Percentiles rank a stretch among this genome's conserved stretches.
Evolutionary conservation across 192 early-diverging fungal genomes (phyloP).

Genomic region (Linnemannia zychae): DNA sequence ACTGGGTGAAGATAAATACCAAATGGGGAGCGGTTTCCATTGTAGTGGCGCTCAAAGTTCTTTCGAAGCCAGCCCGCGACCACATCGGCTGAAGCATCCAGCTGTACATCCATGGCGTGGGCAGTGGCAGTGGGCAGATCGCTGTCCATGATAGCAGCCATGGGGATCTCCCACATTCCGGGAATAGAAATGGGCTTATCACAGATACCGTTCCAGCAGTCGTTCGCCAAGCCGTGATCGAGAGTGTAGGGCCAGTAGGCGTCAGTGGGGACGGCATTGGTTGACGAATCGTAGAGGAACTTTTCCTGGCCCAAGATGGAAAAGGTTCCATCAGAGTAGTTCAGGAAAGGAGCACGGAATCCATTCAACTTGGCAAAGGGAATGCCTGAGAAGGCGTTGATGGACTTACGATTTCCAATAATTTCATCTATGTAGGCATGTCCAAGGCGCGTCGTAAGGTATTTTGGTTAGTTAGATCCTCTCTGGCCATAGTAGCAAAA

Average conservation of each 20-base stretch:
- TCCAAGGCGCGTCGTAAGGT: not conserved
- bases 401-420: constrained; percentile 18
- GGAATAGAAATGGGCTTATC: constrained; percentile 49
- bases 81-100: constrained; percentile 54
- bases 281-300: constrained; percentile 69
- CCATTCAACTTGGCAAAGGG: constrained; percentile 67
- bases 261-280: constrained; percentile 60
- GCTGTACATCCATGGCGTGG: constrained; percentile 62
- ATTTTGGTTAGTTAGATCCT: not conserved
- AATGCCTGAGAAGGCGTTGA: constrained; percentile 67
- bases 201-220: constrained; percentile 67
- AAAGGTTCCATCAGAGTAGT: constrained; percentile 61
- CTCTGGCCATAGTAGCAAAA: not conserved
- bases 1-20: constrained; percentile 58
- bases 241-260: constrained; percentile 75
- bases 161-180: constrained; percentile 77
- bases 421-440: constrained; percentile 9
- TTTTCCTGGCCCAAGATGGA: constrained; percentile 55
- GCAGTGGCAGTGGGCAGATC: constrained; percentile 2
- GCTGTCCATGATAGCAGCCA: constrained; percentile 65
- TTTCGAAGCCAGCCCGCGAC: constrained; percentile 61
- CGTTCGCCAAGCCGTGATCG: constrained; percentile 71
- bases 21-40: constrained; percentile 63
- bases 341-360: constrained; percentile 74
- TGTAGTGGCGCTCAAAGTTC: constrained; percentile 67